Percentiles rank a stretch among this genome's conserved stretches.
Evolutionary conservation across 2,329 filamentous ascomycete genomes (phyloP).

Genomic region (Incumbomyces delicatus): DNA sequence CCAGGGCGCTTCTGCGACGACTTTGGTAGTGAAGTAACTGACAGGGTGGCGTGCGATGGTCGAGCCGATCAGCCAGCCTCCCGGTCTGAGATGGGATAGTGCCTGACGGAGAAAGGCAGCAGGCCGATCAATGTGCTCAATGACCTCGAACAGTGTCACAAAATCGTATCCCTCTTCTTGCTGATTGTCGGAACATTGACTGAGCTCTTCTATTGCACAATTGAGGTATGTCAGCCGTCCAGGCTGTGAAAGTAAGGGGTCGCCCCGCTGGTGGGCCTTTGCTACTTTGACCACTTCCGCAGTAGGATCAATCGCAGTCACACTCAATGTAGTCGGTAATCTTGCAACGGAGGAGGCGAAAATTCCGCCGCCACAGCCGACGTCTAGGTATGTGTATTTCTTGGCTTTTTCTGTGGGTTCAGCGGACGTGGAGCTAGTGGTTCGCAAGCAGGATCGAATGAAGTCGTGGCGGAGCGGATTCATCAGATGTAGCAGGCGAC

Average conservation of each 20-base stretch:
- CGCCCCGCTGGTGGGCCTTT: constrained; percentile 60
- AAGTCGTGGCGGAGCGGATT: constrained; percentile 94
- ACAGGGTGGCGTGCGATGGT: constrained; percentile 86
- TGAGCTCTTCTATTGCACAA: constrained; percentile 63
- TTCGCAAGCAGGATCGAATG: constrained; percentile 58
- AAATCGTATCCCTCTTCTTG: constrained; percentile 54
- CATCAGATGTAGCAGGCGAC: constrained; percentile 90
- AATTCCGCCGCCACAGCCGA: constrained; percentile 93
- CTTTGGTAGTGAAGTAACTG: constrained; percentile 85
- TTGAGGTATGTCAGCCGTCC: constrained; percentile 63
- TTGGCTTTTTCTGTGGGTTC: constrained; percentile 11
- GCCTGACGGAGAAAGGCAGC: constrained; percentile 63
- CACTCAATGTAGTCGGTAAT: constrained; percentile 30
- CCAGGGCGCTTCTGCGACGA: constrained; percentile 69
- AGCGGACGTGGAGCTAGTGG: constrained; percentile 16
- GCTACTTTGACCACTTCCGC: constrained; percentile 50
- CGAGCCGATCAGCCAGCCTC: constrained; percentile 84
- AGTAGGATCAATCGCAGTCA: constrained; percentile 39
- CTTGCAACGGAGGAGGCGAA: constrained; percentile 63
- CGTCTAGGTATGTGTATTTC: constrained; percentile 59
- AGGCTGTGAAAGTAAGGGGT: constrained; percentile 52
- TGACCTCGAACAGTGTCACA: constrained; percentile 82
- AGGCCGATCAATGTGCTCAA: constrained; percentile 80
- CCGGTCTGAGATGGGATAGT: constrained; percentile 69
- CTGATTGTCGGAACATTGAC: constrained; percentile 8